Base-by-base conservation (phyloP, 257 asterid genomes). In the Plantago ovata region DNA sequence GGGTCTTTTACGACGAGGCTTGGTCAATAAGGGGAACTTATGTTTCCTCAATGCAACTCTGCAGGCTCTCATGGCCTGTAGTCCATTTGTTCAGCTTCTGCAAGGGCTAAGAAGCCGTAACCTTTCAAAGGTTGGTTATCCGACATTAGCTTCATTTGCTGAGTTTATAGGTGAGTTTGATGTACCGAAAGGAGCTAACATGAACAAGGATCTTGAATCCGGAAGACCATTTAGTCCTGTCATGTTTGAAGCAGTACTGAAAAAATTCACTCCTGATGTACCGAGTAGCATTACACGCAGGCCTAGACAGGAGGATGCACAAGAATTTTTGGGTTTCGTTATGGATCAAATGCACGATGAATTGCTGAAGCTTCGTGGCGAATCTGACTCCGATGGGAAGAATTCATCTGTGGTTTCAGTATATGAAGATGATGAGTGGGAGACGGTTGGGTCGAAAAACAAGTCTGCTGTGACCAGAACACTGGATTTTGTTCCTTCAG, bases 281-380 rank as follows among this genome's bases (percentile, higher is more conserved):
- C 75, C 83, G 18, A 60, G 76, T 48, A 66, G 81, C 65, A 67
- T 69, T 48, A 75, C 81, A 42, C 81, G 88, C 48, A 84, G 95
- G 72, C 84, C 89, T 53, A 85, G 98, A 78, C 98, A 92, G 79
- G 98, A 92, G 79, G 96, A 92, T 68, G 94, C 98, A 20, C 98
- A 91, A 69, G 98, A 88, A 69, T 92, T 87, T 67, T 74, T 92
- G 18, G 77, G 93, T 74, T 92, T 81, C 75, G 63, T 85, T 62
- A 73, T 92, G 86, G 75, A 88, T 77, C 96, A 85, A 78, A 83
- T 92, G 96, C 95, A 92, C 65, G 94, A 79, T 65, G 98, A 92
- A 70, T 70, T 92, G 81, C 78, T 88, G 41, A 88, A 78, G 80
- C 84, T 83, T 76, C 82, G 81, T 40, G 98, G 98, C 63, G 72